Evolutionary conservation across 73 alveolate species (phyloP).

Genomic region (Diophrys appendiculata): DNA sequence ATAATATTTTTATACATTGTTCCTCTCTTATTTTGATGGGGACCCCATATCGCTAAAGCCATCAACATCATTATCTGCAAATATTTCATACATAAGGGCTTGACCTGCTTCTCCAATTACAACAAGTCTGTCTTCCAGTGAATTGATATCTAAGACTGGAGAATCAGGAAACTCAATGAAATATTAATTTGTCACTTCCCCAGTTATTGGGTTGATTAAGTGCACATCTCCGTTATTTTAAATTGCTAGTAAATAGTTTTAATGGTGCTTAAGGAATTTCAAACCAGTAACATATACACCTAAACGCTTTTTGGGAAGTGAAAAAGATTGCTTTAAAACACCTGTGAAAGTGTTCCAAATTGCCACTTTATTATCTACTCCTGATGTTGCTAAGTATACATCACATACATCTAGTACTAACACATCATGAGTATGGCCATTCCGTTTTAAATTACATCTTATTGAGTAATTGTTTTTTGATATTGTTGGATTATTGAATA

Average conservation of each 20-base stretch:
- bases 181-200: slow-evolving; percentile 4
- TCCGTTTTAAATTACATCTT: neutral
- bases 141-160: slow-evolving; percentile 32
- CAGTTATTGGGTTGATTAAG: slow-evolving; percentile 39
- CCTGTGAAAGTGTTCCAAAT: slow-evolving; percentile 53
- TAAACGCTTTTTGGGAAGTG: slow-evolving; percentile 20
- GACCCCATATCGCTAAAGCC: no score
- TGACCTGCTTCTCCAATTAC: slow-evolving; percentile 48
- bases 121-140: slow-evolving; percentile 4
- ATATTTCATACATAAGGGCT: neutral
- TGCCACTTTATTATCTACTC: slow-evolving; percentile 41
- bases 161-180: slow-evolving; percentile 10
- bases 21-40: slow-evolving; percentile 4
- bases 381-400: slow-evolving; percentile 46
- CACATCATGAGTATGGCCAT: slow-evolving; percentile 38
- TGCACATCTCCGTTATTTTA: slow-evolving; percentile 48
- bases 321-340: slow-evolving; percentile 15
- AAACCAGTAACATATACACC: slow-evolving; percentile 17
- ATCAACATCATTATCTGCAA: no score
- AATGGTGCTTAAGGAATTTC: slow-evolving; percentile 30
- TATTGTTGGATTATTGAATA: slow-evolving; percentile 23
- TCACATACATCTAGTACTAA: slow-evolving; percentile 38
- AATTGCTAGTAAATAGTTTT: slow-evolving; percentile 18
- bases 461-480: slow-evolving; percentile 29
- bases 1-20: neutral